A percentile compares a stretch with the other conserved stretches of the same genome.
phyloP scores from a whole-genome alignment of 2,329 filamentous ascomycete genomes.

The Rhynchosporium graminicola region DNA sequence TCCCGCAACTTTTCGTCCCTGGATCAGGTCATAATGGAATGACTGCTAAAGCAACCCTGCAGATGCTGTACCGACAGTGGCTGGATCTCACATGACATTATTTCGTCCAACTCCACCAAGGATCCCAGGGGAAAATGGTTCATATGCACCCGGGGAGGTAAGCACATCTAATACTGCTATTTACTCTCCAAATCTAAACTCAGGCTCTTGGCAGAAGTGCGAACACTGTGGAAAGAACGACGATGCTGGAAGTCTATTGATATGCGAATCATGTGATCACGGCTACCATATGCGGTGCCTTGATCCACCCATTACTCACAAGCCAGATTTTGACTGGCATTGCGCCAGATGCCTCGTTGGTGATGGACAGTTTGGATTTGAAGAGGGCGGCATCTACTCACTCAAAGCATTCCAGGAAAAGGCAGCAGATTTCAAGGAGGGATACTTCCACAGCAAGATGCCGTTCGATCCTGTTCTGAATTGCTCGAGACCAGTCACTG shows the following conservation, averaged over 20 bases:
- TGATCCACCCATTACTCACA: constrained; percentile 76
- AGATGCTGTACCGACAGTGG: constrained; percentile 77
- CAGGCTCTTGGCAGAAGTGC: constrained; percentile 62
- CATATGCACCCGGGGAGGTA: constrained; percentile 52
- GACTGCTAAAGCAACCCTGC: constrained; percentile 44
- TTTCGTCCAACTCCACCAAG: constrained; percentile 79
- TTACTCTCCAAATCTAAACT: constrained; percentile 25
- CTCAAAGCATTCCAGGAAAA: constrained; percentile 95
- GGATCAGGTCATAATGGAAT: constrained; percentile 27
- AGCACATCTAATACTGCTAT: constrained; percentile 56
- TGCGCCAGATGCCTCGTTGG: constrained; percentile 93
- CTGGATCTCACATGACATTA: constrained; percentile 94
- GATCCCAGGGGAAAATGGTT: constrained; percentile 52
- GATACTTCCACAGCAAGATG: constrained; percentile 89
- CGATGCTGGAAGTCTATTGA: constrained; percentile 67
- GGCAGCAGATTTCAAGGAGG: constrained; percentile 90
- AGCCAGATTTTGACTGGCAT: constrained; percentile 90
- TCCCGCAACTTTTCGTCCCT: constrained; percentile 18
- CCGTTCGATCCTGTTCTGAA: constrained; percentile 83
- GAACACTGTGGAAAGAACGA: constrained; percentile 83
- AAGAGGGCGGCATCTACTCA: constrained; percentile 94
- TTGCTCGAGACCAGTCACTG: constrained; percentile 77
- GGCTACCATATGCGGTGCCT: constrained; percentile 86
- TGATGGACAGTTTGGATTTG: constrained; percentile 95
- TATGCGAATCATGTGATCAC: constrained; percentile 91